These are phyloP conservation scores for Gentiana straminea DNA, from an alignment of 257 asterid species.

Conservation along the genomic window DNA sequence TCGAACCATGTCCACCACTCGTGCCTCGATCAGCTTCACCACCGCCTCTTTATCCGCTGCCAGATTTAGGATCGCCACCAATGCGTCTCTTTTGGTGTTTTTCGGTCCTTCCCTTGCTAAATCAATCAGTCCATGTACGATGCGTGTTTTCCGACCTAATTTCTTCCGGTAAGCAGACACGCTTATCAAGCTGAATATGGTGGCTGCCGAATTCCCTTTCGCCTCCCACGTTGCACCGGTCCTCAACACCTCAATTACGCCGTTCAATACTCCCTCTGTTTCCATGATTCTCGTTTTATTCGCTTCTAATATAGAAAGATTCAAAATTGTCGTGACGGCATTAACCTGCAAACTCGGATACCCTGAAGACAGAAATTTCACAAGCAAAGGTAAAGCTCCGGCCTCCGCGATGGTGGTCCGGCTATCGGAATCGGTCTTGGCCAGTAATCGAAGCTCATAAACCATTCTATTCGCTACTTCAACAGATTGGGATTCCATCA, in stretches of 20 bases:
- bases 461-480: slow-evolving; percentile 51
- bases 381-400: slow-evolving; percentile 59
- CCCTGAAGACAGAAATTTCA: slow-evolving; percentile 46
- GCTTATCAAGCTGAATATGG: slow-evolving; percentile 60
- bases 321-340: slow-evolving; percentile 74
- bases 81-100: slow-evolving; percentile 53
- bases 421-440: slow-evolving; percentile 72
- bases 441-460: slow-evolving; percentile 68
- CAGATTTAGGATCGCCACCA: slow-evolving; percentile 70
- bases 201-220: slow-evolving; percentile 89
- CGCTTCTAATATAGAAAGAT: slow-evolving; percentile 69
- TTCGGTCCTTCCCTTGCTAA: slow-evolving; percentile 55
- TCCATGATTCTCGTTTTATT: slow-evolving; percentile 68
- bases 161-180: slow-evolving; percentile 46
- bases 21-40: slow-evolving; percentile 56
- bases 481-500: slow-evolving; percentile 39
- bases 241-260: slow-evolving; percentile 60
- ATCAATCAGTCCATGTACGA: slow-evolving; percentile 52
- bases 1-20: slow-evolving; percentile 55
- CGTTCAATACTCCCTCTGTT: slow-evolving; percentile 61
- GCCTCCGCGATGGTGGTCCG: slow-evolving; percentile 76
- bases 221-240: slow-evolving; percentile 91
- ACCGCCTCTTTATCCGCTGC: slow-evolving; percentile 69
- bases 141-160: slow-evolving; percentile 49
- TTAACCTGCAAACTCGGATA: slow-evolving; percentile 63